Evolutionary conservation across 2,329 filamentous ascomycete genomes (phyloP).

Genomic region (Colletotrichum sp.): DNA sequence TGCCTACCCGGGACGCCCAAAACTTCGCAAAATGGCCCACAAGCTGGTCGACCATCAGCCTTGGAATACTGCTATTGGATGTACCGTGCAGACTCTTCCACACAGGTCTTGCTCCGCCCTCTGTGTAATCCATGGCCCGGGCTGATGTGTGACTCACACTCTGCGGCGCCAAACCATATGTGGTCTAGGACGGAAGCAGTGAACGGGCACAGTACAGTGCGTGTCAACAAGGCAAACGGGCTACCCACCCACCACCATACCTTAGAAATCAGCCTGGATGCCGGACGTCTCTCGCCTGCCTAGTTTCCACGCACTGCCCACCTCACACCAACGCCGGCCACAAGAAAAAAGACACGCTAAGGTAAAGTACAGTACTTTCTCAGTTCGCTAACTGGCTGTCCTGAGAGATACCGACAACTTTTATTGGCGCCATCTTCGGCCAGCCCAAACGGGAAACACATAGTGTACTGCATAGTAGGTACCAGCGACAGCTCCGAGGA

Average conservation of each 20-base stretch:
- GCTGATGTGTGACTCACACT: constrained; percentile 19
- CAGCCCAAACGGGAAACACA: neutral
- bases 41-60: neutral
- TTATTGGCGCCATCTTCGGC: neutral
- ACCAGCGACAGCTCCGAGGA: neutral
- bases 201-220: neutral
- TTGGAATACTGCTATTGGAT: constrained; percentile 19
- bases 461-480: neutral
- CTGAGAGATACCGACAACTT: neutral
- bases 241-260: neutral
- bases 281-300: neutral
- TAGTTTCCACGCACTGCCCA: neutral
- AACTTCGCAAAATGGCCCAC: neutral
- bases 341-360: neutral
- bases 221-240: neutral
- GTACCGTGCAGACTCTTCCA: neutral
- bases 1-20: neutral
- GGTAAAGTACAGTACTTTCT: neutral
- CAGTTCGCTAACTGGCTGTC: neutral
- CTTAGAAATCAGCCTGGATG: neutral
- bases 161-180: neutral
- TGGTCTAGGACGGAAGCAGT: neutral
- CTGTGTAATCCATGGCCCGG: neutral
- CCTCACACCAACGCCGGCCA: neutral
- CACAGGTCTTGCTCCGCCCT: neutral